Evolutionary conservation across 2,329 filamentous ascomycete genomes (phyloP), one percentile per base, ranked within the genome.

Genomic region (Thelonectria olida): DNA sequence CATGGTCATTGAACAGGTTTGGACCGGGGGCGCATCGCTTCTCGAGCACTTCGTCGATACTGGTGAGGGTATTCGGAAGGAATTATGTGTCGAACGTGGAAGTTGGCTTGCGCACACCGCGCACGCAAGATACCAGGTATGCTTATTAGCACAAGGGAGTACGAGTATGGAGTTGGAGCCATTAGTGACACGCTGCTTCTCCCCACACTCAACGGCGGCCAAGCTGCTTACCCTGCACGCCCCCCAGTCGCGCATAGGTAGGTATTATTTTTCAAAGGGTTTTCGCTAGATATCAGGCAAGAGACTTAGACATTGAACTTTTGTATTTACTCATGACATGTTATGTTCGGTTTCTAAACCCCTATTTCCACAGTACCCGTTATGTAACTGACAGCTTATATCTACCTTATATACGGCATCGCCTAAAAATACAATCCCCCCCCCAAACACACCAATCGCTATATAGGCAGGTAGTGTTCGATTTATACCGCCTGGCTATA

Each of bases 401-500:
- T 51, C 55, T 61, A 59, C 15, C 5, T 13, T 15, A 22, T n/a
- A n/a, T n/a, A 45, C 10, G 13, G 38, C 57, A 66, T 36, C 41
- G 38, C 34, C 38, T 54, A 66, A 34, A 61, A 48, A 45, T 62
- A 64, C 62, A 63, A 63, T 41, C 51, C 45, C 49, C 44, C 25
- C 45, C 36, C 12, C n/a, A n/a, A n/a, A n/a, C n/a, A n/a, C 41
- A 58, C 31, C 31, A 51, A 15, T 22, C 51, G 23, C 17, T 22
- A 42, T 27, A 47, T 53, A 45, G 48, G 41, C n/a, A n/a, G n/a
- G n/a, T 17, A 47, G 25, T 39, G 47, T 45, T n/a, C 31, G 58
- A 38, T 36, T 60, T 81, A 90, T 65, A 90, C 88, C 69, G 85
- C 84, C 74, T 88, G 85, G 73, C 88, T 91, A 73, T 91, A 92